A percentile compares a stretch with the other conserved stretches of the same genome.
phyloP scores from a whole-genome alignment of 1,139 yeast genomes.

The Entelexis sorbosivorans region DNA sequence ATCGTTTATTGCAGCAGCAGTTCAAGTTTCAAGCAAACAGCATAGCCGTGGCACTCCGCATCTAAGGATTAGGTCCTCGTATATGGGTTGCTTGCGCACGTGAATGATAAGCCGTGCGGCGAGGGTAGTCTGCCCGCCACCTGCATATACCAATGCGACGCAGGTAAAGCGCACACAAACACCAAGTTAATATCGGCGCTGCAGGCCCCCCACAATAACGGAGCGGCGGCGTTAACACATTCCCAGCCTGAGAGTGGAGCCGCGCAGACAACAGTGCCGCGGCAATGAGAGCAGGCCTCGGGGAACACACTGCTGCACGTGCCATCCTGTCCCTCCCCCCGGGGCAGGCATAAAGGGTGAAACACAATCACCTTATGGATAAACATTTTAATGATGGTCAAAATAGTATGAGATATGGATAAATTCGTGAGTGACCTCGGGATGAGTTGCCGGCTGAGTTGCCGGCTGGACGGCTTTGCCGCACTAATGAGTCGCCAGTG shows the following conservation, averaged over 20 bases:
- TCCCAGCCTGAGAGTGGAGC: background rate
- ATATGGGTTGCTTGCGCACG: conserved; percentile 3
- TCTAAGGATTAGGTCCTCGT: background rate
- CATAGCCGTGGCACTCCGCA: background rate
- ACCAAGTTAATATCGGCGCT: no score
- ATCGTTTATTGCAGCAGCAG: background rate
- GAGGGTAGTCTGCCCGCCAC: background rate
- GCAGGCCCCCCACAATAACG: no score
- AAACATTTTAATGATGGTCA: background rate
- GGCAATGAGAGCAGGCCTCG: background rate
- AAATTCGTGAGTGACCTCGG: no score
- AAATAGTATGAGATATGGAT: background rate
- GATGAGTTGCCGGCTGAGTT: no score
- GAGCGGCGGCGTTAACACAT: no score
- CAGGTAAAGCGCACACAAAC: background rate
- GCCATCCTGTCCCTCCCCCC: background rate
- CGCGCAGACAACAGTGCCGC: background rate
- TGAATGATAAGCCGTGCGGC: conserved; percentile 5
- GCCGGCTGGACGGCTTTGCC: no score
- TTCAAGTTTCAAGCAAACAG: background rate
- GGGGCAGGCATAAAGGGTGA: background rate
- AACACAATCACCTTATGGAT: background rate
- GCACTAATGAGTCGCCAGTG: no score
- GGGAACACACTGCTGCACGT: background rate
- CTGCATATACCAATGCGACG: background rate